Evolutionary conservation across 2,329 filamentous ascomycete species (phyloP), one percentile per base, ranked within the genome.

Genomic region (Monilinia laxa): DNA sequence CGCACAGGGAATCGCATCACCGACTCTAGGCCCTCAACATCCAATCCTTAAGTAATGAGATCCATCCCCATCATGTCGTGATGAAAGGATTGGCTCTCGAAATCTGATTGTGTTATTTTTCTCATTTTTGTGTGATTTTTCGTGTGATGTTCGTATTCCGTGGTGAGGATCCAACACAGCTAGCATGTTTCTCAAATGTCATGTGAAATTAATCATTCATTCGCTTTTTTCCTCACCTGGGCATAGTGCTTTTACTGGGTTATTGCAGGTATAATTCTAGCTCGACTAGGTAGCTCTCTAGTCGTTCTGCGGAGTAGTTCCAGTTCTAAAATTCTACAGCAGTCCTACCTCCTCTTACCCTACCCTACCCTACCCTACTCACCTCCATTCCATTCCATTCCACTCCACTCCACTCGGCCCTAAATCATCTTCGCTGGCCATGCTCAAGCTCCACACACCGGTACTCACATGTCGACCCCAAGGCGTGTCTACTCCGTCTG

Each of bases 71-170:
- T 6, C 12, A 49, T 60, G 57, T 60, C 57, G 57, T 60, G 57
- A 49, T 49, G 18, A 49, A 60, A 49, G 57, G 57, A 60, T 60
- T 60, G 18, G 42, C 16, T 49, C 20, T 60, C 42, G 57, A 35
- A 23, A 18, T 23, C 4, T 4, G 10, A 14, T 31, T 49, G 28
- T 49, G 25, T 25, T 23, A 51, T 51, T 18, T 25, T 25, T 4
- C n/a, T 11, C 7, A 4, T 12, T 51, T 11, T 51, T 16, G n/a
- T 23, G n/a, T 51, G 2, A 51, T 51, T 51, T 51, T 10, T 51
- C 2, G 10, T 28, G 28, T 28, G 28, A 28, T 28, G 28, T 28
- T 28, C 28, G 4, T 28, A 28, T 28, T 28, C 6, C 31, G 31
- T 35, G 3, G 31, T 35, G 31, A 35, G 31, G 6, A 35, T 5